Base-by-base conservation (phyloP, 2,329 filamentous ascomycete species). In the Aspergillus sp. region DNA sequence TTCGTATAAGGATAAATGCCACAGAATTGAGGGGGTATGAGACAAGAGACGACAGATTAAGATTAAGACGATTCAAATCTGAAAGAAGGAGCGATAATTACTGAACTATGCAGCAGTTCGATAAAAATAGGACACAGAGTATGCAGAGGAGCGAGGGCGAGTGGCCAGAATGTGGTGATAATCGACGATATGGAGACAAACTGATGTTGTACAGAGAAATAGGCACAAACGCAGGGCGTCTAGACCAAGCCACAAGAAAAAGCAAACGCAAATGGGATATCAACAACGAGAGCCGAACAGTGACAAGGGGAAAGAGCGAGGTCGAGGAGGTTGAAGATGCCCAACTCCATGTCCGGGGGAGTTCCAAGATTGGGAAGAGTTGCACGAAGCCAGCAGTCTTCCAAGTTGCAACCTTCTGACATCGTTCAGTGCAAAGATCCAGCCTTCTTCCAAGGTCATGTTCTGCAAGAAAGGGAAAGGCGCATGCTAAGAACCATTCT, bases 61-160 rank as follows among this genome's bases (percentile, higher is more conserved):
- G 5, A 57, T 38, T 49, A 57, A 18, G 43, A 49, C 24, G 30
- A 9, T 12, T 15, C 17, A 42, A 7, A 30, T 36, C 34, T 26
- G 18, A 36, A 41, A 48, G 38, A 53, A 47, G 17, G 22, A 45
- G 36, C 20, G 30, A 17, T 17, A 47, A 34, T 26, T 48, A 57
- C 49, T 50, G 47, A 49, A 43, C n/a, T 34, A 42, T 42, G 43
- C 15, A 49, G 42, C 34, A 50, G 44, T 47, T 39, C 20, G 42
- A 42, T 43, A 48, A 51, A 56, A 57, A 53, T 57, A 48, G 43
- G 24, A 48, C 44, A 48, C 24, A 52, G 55, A 30, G 41, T 44
- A 48, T 18, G 42, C 34, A 42, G 48, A 48, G 52, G 17, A 36
- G 52, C 17, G 43, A 54, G 54, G 43, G 55, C 20, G 43, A 32